Conservation (phyloP, 2,329 filamentous ascomycete genomes). For the Sporothrix pseudoabietina region DNA sequence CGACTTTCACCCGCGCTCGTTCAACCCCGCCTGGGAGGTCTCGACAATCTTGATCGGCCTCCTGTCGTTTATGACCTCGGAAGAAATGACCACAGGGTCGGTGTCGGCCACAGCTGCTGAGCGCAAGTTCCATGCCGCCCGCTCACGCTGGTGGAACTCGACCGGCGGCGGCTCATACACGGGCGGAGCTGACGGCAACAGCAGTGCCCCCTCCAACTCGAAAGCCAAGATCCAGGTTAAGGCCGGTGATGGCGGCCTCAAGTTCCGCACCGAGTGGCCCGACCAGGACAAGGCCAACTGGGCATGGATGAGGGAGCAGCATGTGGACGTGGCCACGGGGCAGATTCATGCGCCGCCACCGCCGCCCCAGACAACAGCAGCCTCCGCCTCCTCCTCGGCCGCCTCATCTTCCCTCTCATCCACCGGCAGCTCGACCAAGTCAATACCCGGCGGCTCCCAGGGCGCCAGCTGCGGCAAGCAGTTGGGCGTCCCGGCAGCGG, state of each 20-base stretch:
- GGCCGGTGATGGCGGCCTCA: neutral
- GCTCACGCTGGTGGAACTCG: constrained; percentile 94
- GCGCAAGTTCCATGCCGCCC: constrained; percentile 72
- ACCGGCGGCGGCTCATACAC: constrained; percentile 78
- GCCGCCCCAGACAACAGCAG: constrained; percentile 35
- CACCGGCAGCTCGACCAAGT: neutral
- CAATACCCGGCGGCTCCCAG: neutral
- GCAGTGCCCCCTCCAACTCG: constrained; percentile 65
- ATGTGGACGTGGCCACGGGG: constrained; percentile 77
- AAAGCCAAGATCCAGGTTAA: neutral
- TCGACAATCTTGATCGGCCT: constrained; percentile 94
- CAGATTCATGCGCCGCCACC: constrained; percentile 47
- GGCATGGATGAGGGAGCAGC: constrained; percentile 84
- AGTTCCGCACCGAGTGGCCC: neutral
- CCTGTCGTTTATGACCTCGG: constrained; percentile 95
- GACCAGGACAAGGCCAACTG: constrained; percentile 67
- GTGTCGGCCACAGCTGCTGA: constrained; percentile 76
- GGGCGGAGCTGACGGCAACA: constrained; percentile 64
- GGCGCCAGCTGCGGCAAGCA: constrained; percentile 50
- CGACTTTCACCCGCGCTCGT: constrained; percentile 96
- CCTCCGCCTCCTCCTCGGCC: constrained; percentile 31
- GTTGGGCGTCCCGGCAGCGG: constrained; percentile 62
- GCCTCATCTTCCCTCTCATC: neutral
- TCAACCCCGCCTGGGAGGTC: constrained; percentile 98
- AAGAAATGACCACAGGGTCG: constrained; percentile 97